Conservation (phyloP, 2,329 filamentous ascomycete species). For the Trichoderma sp. region DNA sequence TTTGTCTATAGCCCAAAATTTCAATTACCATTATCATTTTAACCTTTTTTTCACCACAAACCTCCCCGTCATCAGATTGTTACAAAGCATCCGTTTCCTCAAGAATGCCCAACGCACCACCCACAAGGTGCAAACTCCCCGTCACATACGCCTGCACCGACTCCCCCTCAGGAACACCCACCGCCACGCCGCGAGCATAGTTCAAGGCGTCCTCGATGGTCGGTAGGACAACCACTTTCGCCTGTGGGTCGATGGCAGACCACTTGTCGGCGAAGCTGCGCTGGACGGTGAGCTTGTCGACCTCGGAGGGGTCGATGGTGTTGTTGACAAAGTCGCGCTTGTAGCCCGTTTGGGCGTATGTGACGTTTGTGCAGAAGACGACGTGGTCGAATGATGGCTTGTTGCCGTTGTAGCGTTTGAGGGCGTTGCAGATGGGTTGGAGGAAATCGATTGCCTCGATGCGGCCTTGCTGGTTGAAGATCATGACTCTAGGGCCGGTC, state of each 20-base stretch:
- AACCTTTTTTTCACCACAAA: not conserved
- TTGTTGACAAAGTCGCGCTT: conserved; percentile 61
- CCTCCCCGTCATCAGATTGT: conserved; percentile 27
- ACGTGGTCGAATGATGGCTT: conserved; percentile 64
- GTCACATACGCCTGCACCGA: conserved; percentile 56
- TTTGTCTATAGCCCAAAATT: not conserved
- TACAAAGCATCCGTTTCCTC: conserved; percentile 49
- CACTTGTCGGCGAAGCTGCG: conserved; percentile 56
- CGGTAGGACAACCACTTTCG: conserved; percentile 50
- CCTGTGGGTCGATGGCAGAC: conserved; percentile 49
- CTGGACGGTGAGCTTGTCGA: conserved; percentile 55
- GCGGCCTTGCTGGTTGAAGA: conserved; percentile 84
- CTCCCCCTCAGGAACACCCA: conserved; percentile 33
- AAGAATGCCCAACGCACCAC: conserved; percentile 54
- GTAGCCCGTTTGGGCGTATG: conserved; percentile 53
- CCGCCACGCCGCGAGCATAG: conserved; percentile 40
- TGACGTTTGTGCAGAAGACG: conserved; percentile 80
- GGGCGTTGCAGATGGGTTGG: conserved; percentile 45
- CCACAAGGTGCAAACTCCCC: conserved; percentile 65
- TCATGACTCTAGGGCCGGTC: conserved; percentile 55
- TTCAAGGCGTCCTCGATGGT: conserved; percentile 59
- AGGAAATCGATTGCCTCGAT: conserved; percentile 57
- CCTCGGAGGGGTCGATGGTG: conserved; percentile 53
- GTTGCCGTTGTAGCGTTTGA: conserved; percentile 34
- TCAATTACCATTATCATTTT: not conserved